Conservation (phyloP, 768 basidiomycete genomes). For the Neoboletus magnificus region DNA sequence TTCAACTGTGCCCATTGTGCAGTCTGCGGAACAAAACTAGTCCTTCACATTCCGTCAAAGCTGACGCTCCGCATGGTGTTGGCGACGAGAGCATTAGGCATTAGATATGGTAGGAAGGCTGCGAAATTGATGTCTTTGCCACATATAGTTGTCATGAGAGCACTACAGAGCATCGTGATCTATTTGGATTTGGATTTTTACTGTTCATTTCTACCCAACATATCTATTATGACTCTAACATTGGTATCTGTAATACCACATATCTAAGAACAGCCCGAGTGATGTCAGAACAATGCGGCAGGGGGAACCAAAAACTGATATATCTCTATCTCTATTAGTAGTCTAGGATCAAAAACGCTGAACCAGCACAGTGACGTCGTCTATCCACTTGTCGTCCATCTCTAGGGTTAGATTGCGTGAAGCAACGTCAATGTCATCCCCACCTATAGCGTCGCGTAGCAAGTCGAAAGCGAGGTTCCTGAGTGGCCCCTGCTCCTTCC, state of each 20-base stretch:
- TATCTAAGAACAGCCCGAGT: conserved; percentile 1
- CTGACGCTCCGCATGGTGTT: conserved; percentile 12
- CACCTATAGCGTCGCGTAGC: conserved; percentile 43
- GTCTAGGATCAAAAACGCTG: conserved; percentile 33
- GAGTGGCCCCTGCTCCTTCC: conserved; percentile 10
- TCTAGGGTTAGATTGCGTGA: conserved; percentile 48
- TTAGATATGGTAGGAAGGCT: background rate
- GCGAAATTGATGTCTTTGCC: background rate
- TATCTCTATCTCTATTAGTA: conserved; percentile 2
- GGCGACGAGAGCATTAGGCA: conserved; percentile 24
- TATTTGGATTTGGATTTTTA: conserved; percentile 7
- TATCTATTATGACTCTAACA: conserved; percentile 10
- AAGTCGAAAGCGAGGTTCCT: conserved; percentile 40
- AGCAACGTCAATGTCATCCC: conserved; percentile 36
- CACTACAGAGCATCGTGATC: background rate
- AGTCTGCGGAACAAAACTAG: conserved; percentile 40
- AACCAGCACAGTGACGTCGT: conserved; percentile 46
- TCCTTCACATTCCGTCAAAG: conserved; percentile 19
- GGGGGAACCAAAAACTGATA: background rate
- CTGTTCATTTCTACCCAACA: conserved; percentile 10
- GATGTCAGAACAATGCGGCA: background rate
- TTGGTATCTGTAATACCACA: conserved; percentile 7
- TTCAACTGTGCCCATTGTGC: conserved; percentile 56
- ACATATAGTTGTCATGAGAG: background rate
- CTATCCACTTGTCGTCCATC: conserved; percentile 51